Evolutionary conservation across 345 rosid species (phyloP).

Genomic region (Balakata baccata): DNA sequence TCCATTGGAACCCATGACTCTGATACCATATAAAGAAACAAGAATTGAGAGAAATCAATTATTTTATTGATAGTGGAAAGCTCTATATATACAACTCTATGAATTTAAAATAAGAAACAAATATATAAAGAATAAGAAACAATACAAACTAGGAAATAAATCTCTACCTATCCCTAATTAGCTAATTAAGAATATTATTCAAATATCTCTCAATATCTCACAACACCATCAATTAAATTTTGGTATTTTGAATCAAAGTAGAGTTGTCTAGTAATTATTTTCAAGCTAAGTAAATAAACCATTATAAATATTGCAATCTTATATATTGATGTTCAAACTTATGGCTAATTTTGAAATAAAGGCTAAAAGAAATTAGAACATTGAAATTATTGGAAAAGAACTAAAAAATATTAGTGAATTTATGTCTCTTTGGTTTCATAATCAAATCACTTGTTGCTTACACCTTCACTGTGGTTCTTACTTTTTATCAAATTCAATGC

Average conservation of each 20-base stretch:
- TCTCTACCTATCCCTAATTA: too few species aligned
- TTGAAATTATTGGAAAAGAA: neutral
- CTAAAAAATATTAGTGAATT: neutral
- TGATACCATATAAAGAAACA: too few species aligned
- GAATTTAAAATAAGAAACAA: too few species aligned
- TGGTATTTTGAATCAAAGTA: neutral
- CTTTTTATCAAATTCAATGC: neutral
- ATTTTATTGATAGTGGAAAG: too few species aligned
- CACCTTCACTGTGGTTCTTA: neutral
- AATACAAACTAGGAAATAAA: too few species aligned
- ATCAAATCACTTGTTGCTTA: neutral
- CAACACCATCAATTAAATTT: neutral
- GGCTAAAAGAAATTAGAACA: neutral
- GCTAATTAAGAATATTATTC: too few species aligned
- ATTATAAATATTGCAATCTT: neutral
- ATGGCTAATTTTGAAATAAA: neutral
- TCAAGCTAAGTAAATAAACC: neutral
- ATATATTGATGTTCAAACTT: neutral
- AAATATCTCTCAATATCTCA: too few species aligned
- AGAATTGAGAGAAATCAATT: too few species aligned
- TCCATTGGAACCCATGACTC: too few species aligned
- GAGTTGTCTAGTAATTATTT: neutral
- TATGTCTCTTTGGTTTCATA: neutral
- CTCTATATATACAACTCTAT: too few species aligned
- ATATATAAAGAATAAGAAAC: too few species aligned